Evolutionary conservation across 2,329 filamentous ascomycete species (phyloP).

Genomic region (Xylaria sp.): DNA sequence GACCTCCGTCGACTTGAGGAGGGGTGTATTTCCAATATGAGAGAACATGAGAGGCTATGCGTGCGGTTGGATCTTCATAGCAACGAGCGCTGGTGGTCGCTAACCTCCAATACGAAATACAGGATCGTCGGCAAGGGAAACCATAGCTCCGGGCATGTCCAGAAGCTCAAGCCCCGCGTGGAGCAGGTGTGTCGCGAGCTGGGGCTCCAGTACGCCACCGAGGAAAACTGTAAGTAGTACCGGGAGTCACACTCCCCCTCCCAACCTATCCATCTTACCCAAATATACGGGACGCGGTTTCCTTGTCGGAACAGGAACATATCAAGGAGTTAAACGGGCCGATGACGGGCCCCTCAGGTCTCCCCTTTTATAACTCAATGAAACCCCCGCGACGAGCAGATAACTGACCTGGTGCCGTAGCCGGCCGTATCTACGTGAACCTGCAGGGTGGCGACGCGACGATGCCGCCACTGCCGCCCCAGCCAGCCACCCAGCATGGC

Average conservation of each 20-base stretch:
- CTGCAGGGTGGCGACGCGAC: conserved; percentile 71
- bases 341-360: no score
- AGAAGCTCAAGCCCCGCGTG: conserved; percentile 95
- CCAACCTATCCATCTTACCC: neutral
- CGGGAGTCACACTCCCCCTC: neutral
- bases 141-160: conserved; percentile 78
- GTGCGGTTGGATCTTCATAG: neutral
- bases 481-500: conserved; percentile 38
- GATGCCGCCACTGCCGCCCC: conserved; percentile 51
- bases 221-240: conserved; percentile 63
- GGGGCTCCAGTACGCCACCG: conserved; percentile 80
- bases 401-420: neutral
- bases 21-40: neutral
- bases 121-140: conserved; percentile 93
- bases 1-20: neutral
- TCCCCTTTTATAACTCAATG: no score
- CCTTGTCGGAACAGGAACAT: neutral
- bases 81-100: neutral
- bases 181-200: conserved; percentile 84
- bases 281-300: neutral
- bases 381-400: no score
- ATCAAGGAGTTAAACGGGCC: no score
- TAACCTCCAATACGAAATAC: neutral
- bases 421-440: conserved; percentile 87
- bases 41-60: neutral